Percentiles rank a stretch among this genome's conserved stretches.
Conservation (phyloP, 2,329 filamentous ascomycete genomes). For the Neoarthrinium moseri region DNA sequence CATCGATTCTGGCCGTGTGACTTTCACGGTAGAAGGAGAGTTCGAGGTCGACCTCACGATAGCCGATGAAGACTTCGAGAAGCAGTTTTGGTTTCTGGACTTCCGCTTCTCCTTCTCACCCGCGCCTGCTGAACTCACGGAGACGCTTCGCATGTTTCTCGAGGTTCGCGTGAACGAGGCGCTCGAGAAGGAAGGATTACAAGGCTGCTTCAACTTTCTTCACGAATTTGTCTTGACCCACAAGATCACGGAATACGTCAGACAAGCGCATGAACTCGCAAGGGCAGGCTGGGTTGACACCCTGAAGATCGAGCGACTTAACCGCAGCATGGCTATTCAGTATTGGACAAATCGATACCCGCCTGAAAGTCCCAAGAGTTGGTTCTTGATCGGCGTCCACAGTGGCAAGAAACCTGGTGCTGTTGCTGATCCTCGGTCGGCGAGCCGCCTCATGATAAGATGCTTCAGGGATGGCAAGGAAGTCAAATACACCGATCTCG, state of each 20-base stretch:
- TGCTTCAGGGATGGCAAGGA: conserved; percentile 87
- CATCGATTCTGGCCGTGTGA: conserved; percentile 83
- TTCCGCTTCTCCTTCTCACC: conserved; percentile 82
- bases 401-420: conserved; percentile 55
- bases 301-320: conserved; percentile 74
- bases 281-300: conserved; percentile 75
- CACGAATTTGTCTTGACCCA: conserved; percentile 87
- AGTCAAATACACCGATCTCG: conserved; percentile 65
- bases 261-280: conserved; percentile 71
- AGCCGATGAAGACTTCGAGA: conserved; percentile 76
- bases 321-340: conserved; percentile 80
- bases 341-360: conserved; percentile 75
- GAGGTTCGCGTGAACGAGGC: conserved; percentile 71
- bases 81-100: conserved; percentile 93
- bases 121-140: conserved; percentile 58
- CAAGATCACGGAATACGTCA: conserved; percentile 80
- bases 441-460: conserved; percentile 61
- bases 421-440: conserved; percentile 36
- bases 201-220: conserved; percentile 80
- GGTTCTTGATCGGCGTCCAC: conserved; percentile 83
- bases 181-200: conserved; percentile 68
- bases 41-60: conserved; percentile 94
- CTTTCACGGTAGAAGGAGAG: conserved; percentile 78
- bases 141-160: conserved; percentile 62
- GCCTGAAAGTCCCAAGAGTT: conserved; percentile 69